A percentile compares a stretch with the other conserved stretches of the same genome.
Evolutionary conservation across 495 filamentous ascomycete genomes (phyloP).

Genomic region (Bacidia gigantensis): DNA sequence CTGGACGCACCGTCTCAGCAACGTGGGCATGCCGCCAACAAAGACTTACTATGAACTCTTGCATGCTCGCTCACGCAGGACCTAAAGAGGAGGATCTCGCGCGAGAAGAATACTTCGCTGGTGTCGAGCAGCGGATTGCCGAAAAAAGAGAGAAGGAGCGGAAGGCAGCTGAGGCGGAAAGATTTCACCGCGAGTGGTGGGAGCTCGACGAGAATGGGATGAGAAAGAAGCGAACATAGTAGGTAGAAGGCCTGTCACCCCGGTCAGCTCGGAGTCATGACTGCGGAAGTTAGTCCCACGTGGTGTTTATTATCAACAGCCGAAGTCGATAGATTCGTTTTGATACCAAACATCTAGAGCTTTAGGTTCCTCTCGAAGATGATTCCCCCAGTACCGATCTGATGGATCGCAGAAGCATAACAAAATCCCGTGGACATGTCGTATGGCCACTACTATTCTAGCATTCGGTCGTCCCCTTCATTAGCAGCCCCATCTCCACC

Average conservation of each 20-base stretch:
- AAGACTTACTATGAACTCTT: slow-evolving; percentile 77
- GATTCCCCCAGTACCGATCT: no score
- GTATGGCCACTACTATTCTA: slow-evolving; percentile 17
- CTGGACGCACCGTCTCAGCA: slow-evolving; percentile 68
- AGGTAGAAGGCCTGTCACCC: no score
- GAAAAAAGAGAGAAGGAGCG: slow-evolving; percentile 40
- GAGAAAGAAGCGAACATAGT: background rate
- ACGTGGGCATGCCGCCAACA: slow-evolving; percentile 71
- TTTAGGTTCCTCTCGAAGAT: no score
- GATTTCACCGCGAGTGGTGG: slow-evolving; percentile 14
- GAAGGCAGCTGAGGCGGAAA: slow-evolving; percentile 20
- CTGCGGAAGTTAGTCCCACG: no score
- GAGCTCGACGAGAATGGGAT: slow-evolving; percentile 21
- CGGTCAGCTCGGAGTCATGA: no score
- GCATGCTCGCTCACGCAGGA: slow-evolving; percentile 78
- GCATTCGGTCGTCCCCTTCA: slow-evolving; percentile 35
- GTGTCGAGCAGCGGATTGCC: slow-evolving; percentile 47
- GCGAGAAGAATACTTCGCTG: slow-evolving; percentile 84
- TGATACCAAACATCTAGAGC: no score
- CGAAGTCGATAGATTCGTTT: no score
- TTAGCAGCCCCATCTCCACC: slow-evolving; percentile 29
- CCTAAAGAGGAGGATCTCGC: slow-evolving; percentile 75
- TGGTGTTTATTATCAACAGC: no score
- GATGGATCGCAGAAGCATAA: background rate
- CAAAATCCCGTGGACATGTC: no score